phyloP scores from a whole-genome alignment of 2,329 filamentous ascomycete species.

The Fulvia fulva region DNA sequence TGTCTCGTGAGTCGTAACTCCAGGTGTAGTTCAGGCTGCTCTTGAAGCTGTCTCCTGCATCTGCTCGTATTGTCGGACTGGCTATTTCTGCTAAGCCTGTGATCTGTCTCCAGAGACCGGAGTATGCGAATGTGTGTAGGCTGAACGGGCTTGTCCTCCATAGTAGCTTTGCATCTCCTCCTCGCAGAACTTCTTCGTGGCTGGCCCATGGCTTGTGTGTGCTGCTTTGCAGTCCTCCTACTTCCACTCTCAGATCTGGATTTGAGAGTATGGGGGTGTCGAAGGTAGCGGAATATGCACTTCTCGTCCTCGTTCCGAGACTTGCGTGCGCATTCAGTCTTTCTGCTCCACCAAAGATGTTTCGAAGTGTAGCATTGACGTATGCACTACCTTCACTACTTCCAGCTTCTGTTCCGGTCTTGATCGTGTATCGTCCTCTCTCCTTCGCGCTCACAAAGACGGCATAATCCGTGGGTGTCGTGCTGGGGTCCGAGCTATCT shows the following conservation, averaged over 20 bases:
- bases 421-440: constrained; percentile 77
- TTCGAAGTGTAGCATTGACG: constrained; percentile 79
- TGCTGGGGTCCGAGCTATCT: constrained; percentile 62
- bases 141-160: constrained; percentile 62
- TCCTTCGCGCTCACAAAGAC: constrained; percentile 75
- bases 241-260: constrained; percentile 71
- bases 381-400: constrained; percentile 94
- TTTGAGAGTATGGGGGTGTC: constrained; percentile 79
- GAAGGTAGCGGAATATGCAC: constrained; percentile 83
- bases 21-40: constrained; percentile 80
- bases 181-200: constrained; percentile 83
- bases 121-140: constrained; percentile 74
- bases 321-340: constrained; percentile 82
- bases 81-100: constrained; percentile 73
- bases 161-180: constrained; percentile 69
- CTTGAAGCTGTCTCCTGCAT: constrained; percentile 89
- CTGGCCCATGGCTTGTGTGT: constrained; percentile 90
- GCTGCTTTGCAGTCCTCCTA: constrained; percentile 75
- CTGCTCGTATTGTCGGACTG: constrained; percentile 73
- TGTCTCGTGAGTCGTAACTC: constrained; percentile 74
- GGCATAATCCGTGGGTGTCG: constrained; percentile 73
- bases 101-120: constrained; percentile 80
- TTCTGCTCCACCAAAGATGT: constrained; percentile 92
- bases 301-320: constrained; percentile 82
- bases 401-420: constrained; percentile 91